A percentile compares a stretch with the other conserved stretches of the same genome.
These are phyloP conservation scores for Trypanosoma melophagium DNA, from an alignment of 208 protist genomes.

Conservation along the genomic window DNA sequence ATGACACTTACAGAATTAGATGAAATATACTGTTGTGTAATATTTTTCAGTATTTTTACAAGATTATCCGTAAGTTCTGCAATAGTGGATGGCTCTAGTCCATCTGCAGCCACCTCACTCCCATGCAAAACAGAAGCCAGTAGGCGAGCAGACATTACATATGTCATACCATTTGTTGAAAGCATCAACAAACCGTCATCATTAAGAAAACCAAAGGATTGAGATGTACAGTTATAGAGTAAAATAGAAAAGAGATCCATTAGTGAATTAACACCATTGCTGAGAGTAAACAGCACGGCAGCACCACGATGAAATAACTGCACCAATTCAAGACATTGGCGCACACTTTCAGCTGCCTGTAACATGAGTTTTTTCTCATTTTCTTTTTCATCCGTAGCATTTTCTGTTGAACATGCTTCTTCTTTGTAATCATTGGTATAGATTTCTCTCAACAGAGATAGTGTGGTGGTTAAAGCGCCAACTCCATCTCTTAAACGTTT, in stretches of 20 bases:
- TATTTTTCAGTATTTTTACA: not conserved
- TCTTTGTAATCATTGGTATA: not conserved
- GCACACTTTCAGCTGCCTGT: constrained; percentile 2
- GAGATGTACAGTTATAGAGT: not conserved
- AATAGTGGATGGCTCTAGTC: constrained; percentile 4
- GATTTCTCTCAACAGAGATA: not conserved
- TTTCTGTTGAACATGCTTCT: not conserved
- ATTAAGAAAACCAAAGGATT: not conserved
- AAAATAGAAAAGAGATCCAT: constrained; percentile 12
- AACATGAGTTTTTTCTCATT: constrained; percentile 2
- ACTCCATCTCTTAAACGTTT: constrained; percentile 9
- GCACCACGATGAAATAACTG: constrained; percentile 29
- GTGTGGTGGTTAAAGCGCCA: not conserved
- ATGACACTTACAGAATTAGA: not conserved
- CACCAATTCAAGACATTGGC: constrained; percentile 15
- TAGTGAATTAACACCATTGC: constrained; percentile 17
- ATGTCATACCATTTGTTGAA: constrained; percentile 6
- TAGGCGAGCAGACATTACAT: constrained; percentile 20
- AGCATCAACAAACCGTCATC: not conserved
- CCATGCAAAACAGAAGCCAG: constrained; percentile 20
- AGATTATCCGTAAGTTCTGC: not conserved
- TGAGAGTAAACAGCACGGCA: constrained; percentile 29
- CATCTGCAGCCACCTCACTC: constrained; percentile 20
- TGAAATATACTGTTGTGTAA: not conserved
- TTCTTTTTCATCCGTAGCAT: constrained; percentile 3